A percentile compares a stretch with the other conserved stretches of the same genome.
Conservation (phyloP, 805 yeast species). For the Metschnikowia lachancei region DNA sequence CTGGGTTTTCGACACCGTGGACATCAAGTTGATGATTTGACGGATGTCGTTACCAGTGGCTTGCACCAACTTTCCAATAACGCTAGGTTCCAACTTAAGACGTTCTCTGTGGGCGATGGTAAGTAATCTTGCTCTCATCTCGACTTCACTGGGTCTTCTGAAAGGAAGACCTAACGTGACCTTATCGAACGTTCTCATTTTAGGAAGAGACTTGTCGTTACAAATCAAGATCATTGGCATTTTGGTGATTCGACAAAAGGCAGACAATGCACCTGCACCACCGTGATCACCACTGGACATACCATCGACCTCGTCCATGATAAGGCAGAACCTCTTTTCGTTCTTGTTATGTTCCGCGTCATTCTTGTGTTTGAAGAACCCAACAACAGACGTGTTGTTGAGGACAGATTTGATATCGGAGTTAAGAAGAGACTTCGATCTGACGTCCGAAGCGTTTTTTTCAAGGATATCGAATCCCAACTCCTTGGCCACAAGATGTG, state of each 20-base stretch:
- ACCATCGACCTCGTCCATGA: constrained; percentile 99
- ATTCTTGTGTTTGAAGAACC: constrained; percentile 54
- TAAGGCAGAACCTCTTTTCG: constrained; percentile 66
- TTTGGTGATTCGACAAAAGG: constrained; percentile 76
- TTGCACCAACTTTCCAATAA: constrained; percentile 79
- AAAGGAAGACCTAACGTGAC: constrained; percentile 77
- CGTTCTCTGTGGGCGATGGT: constrained; percentile 87
- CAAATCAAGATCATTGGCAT: constrained; percentile 92
- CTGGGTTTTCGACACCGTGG: constrained; percentile 77
- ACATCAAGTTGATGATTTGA: constrained; percentile 85
- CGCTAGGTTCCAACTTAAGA: constrained; percentile 72
- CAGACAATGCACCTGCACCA: constrained; percentile 92
- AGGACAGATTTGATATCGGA: constrained; percentile 66
- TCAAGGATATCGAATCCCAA: constrained; percentile 74
- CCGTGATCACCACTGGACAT: constrained; percentile 99
- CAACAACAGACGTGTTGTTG: constrained; percentile 78
- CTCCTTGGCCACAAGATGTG: constrained; percentile 67
- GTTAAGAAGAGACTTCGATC: constrained; percentile 77
- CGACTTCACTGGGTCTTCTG: constrained; percentile 82
- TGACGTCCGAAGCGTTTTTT: constrained; percentile 83
- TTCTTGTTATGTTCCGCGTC: constrained; percentile 30
- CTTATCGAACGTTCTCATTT: constrained; percentile 93
- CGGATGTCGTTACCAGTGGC: constrained; percentile 90
- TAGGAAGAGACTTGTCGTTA: constrained; percentile 87
- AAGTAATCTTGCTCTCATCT: constrained; percentile 80